Percentiles rank a stretch among this genome's conserved stretches.
phyloP scores from a whole-genome alignment of 768 basidiomycete genomes.

The Strobilomyces echinocephalus region DNA sequence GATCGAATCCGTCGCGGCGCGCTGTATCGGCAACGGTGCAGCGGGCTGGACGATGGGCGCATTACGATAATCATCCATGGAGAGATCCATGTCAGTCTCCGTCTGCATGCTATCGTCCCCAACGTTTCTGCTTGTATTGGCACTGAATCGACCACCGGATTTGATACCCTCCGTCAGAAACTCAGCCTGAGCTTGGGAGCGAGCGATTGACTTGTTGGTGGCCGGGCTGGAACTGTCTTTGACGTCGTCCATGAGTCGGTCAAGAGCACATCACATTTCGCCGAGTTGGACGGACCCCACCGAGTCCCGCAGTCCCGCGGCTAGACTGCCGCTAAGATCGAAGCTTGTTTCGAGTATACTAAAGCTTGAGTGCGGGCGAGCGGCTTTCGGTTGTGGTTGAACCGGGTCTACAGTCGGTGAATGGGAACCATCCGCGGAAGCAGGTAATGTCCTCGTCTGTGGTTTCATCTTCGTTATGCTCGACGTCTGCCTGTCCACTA shows the following conservation, averaged over 20 bases:
- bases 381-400: constrained; percentile 9
- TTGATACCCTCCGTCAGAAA: constrained; percentile 31
- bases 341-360: constrained; percentile 22
- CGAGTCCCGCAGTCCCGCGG: constrained; percentile 33
- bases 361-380: constrained; percentile 12
- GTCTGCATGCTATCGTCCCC: constrained; percentile 29
- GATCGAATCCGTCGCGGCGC: no score
- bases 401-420: not conserved
- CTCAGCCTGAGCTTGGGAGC: constrained; percentile 22
- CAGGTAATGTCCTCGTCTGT: not conserved
- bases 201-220: constrained; percentile 19
- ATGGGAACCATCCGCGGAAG: not conserved
- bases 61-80: constrained; percentile 6
- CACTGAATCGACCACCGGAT: constrained; percentile 28
- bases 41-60: no score
- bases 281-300: constrained; percentile 53
- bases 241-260: constrained; percentile 69
- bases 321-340: constrained; percentile 20
- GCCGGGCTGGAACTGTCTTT: constrained; percentile 24
- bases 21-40: no score
- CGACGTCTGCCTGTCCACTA: not conserved
- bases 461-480: not conserved
- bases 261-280: constrained; percentile 70
- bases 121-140: constrained; percentile 32
- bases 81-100: constrained; percentile 31